Conservation (phyloP, 371 early-diverging fungal genomes). For the Coemansia sp. region DNA sequence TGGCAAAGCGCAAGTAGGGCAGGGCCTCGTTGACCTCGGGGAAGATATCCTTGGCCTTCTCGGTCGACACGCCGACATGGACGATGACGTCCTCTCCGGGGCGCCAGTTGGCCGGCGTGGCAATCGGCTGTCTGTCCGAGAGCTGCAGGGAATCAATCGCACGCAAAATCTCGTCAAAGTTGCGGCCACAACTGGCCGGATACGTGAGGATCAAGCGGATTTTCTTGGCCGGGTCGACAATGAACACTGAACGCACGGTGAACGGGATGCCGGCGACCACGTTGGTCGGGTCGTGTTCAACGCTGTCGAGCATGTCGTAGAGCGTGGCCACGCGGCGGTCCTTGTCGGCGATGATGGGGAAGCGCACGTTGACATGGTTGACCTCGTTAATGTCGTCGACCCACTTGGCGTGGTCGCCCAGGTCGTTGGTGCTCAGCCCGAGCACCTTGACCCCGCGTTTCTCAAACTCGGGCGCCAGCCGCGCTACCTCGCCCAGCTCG, state of each 20-base stretch:
- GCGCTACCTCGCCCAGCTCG: slow-evolving; percentile 90
- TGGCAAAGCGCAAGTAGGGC: slow-evolving; percentile 78
- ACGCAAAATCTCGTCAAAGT: slow-evolving; percentile 94
- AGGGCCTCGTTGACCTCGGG: slow-evolving; percentile 77
- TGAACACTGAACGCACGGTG: slow-evolving; percentile 93
- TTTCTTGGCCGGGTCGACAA: slow-evolving; percentile 89
- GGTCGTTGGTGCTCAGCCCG: slow-evolving; percentile 86
- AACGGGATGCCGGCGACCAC: slow-evolving; percentile 85
- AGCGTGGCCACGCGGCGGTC: slow-evolving; percentile 79
- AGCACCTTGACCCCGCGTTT: slow-evolving; percentile 86
- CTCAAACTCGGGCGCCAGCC: slow-evolving; percentile 72
- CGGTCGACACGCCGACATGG: slow-evolving; percentile 79
- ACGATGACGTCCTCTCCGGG: slow-evolving; percentile 87
- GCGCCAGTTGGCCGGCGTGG: slow-evolving; percentile 95
- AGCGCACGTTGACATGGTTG: slow-evolving; percentile 69
- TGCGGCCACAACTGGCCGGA: slow-evolving; percentile 85
- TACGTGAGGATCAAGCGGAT: slow-evolving; percentile 89
- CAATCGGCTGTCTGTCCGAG: slow-evolving; percentile 80
- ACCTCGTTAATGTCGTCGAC: slow-evolving; percentile 89
- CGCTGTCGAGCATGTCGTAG: slow-evolving; percentile 92
- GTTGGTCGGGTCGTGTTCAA: slow-evolving; percentile 83
- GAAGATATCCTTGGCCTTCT: slow-evolving; percentile 80
- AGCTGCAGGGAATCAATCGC: slow-evolving; percentile 90
- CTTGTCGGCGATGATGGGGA: slow-evolving; percentile 93
- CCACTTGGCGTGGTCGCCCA: slow-evolving; percentile 83